A percentile compares a stretch with the other conserved stretches of the same genome.
Evolutionary conservation across 495 filamentous ascomycete genomes (phyloP).

Genomic region (Ascodesmis nigricans): DNA sequence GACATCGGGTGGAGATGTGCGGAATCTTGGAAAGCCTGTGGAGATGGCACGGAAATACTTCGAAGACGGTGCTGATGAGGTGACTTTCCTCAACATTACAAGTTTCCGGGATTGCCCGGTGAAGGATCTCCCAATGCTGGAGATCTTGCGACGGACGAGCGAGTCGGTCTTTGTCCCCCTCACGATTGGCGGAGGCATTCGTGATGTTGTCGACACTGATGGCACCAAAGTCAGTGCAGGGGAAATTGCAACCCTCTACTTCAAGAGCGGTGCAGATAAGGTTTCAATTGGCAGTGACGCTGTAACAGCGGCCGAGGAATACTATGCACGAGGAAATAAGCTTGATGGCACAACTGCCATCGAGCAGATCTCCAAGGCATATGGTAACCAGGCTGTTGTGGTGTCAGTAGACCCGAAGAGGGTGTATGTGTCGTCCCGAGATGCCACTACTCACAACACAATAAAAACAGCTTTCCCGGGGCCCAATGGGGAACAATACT

Average conservation of each 20-base stretch:
- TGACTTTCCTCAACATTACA: constrained; percentile 96
- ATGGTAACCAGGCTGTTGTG: constrained; percentile 92
- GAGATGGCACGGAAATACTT: constrained; percentile 88
- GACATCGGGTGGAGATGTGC: constrained; percentile 46
- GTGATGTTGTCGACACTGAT: constrained; percentile 70
- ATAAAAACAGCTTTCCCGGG: constrained; percentile 48
- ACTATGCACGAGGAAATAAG: constrained; percentile 41
- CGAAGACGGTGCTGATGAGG: constrained; percentile 86
- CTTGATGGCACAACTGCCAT: constrained; percentile 70
- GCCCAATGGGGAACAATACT: constrained; percentile 54
- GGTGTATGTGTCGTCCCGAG: constrained; percentile 53
- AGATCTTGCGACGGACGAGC: constrained; percentile 65
- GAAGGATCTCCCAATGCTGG: constrained; percentile 83
- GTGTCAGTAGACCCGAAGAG: constrained; percentile 86
- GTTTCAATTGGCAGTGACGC: constrained; percentile 94
- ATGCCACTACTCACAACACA: constrained; percentile 57
- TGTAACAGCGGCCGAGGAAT: constrained; percentile 77
- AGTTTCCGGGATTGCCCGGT: constrained; percentile 87
- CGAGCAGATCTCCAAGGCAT: constrained; percentile 78
- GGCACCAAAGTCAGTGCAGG: constrained; percentile 71
- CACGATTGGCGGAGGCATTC: constrained; percentile 86
- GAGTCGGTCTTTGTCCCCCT: constrained; percentile 93
- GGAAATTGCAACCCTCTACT: constrained; percentile 90
- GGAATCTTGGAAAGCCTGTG: constrained; percentile 90
- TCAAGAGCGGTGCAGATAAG: constrained; percentile 95